These are phyloP conservation scores for Tothia fuscella DNA, from an alignment of 2,329 filamentous ascomycete genomes.

Conservation along the genomic window DNA sequence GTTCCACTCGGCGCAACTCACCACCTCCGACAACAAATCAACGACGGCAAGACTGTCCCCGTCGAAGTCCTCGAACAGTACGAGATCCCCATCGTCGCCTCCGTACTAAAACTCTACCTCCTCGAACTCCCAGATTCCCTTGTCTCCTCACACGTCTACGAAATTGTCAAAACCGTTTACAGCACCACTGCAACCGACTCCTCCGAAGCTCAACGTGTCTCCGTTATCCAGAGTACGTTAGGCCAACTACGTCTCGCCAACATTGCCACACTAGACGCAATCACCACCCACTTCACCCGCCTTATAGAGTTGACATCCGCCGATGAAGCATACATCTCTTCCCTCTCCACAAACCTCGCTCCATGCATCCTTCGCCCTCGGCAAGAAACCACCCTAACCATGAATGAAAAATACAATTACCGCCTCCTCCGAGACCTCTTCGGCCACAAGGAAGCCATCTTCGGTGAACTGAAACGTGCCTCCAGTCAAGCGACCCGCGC, in stretches of 20 bases:
- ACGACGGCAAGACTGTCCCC: conserved; percentile 72
- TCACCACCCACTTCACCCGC: conserved; percentile 96
- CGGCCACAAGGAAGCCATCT: conserved; percentile 86
- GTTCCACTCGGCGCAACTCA: conserved; percentile 79
- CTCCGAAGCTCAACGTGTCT: conserved; percentile 66
- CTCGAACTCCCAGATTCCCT: conserved; percentile 95
- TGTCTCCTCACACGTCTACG: conserved; percentile 95
- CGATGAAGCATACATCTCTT: conserved; percentile 70
- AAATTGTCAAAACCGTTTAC: conserved; percentile 97
- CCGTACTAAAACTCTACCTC: conserved; percentile 84
- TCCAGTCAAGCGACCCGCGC: conserved; percentile 49
- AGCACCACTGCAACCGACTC: conserved; percentile 65
- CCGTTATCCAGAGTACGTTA: conserved; percentile 88
- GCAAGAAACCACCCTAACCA: conserved; percentile 75
- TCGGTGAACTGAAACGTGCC: conserved; percentile 88
- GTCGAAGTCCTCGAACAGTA: conserved; percentile 72
- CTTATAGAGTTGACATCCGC: conserved; percentile 94
- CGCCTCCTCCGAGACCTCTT: conserved; percentile 87
- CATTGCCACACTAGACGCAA: conserved; percentile 95
- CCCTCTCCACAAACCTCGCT: conserved; percentile 63
- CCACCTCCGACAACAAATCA: conserved; percentile 68
- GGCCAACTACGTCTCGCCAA: conserved; percentile 91
- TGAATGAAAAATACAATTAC: conserved; percentile 90
- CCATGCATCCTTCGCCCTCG: conserved; percentile 83
- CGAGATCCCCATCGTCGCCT: conserved; percentile 88